These are phyloP conservation scores for Phytophthora idaei DNA, from an alignment of 352 stramenopile species.

Conservation along the genomic window DNA sequence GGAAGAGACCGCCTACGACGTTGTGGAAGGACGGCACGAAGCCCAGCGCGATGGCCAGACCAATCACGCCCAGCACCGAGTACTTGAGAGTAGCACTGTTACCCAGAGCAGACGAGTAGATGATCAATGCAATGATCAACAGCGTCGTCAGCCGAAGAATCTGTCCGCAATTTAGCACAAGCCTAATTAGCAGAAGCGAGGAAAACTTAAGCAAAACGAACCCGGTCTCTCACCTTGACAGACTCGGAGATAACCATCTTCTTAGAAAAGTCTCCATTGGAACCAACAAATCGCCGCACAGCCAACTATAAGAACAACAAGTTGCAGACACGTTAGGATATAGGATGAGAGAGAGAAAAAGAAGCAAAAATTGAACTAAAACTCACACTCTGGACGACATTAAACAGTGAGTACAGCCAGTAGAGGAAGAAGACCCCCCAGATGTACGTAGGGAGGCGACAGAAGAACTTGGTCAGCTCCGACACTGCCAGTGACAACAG, in stretches of 20 bases:
- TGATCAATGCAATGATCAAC: conserved; percentile 84
- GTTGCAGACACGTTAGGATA: conserved; percentile 2
- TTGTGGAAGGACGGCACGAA: conserved; percentile 90
- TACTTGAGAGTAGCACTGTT: conserved; percentile 81
- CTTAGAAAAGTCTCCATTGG: conserved; percentile 85
- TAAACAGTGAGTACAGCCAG: conserved; percentile 91
- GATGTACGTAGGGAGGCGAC: conserved; percentile 82
- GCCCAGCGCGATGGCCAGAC: conserved; percentile 81
- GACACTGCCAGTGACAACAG: conserved; percentile 62
- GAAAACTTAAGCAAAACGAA: neutral
- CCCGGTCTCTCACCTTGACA: conserved; percentile 58
- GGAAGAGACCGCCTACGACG: conserved; percentile 82
- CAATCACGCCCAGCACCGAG: conserved; percentile 84
- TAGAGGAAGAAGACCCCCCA: conserved; percentile 90
- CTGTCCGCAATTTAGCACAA: conserved; percentile 27
- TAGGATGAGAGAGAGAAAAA: neutral
- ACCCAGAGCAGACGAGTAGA: conserved; percentile 81
- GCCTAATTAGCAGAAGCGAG: neutral
- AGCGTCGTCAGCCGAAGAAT: conserved; percentile 80
- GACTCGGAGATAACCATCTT: conserved; percentile 90
- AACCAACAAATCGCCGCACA: conserved; percentile 78
- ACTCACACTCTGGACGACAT: conserved; percentile 85
- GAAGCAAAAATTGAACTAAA: neutral
- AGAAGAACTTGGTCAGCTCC: conserved; percentile 69
- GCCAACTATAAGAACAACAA: conserved; percentile 54